Conservation (phyloP, 1,139 yeast genomes). For the Candida sp. region DNA sequence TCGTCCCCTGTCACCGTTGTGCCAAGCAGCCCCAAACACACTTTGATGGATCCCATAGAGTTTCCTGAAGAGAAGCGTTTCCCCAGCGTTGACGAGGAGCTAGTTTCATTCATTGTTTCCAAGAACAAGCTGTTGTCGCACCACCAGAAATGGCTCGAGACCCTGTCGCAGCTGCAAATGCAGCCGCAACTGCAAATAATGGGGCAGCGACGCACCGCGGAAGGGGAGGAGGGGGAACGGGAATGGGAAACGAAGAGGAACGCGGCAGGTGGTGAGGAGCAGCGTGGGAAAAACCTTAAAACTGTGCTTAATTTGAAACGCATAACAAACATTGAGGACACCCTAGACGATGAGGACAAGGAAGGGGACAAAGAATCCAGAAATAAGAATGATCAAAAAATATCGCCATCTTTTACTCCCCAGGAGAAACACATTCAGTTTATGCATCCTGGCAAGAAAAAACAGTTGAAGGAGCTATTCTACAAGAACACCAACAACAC, state of each 20-base stretch:
- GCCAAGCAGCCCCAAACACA: not conserved
- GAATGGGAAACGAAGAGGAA: not conserved
- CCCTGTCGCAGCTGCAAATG: not conserved
- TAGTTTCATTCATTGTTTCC: slow-evolving; percentile 2
- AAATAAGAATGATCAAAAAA: not conserved
- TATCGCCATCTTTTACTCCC: not conserved
- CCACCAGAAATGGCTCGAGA: not conserved
- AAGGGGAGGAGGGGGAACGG: not conserved
- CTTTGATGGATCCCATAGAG: not conserved
- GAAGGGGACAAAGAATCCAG: not conserved
- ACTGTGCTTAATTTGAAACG: not conserved
- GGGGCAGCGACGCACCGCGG: no score
- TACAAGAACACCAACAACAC: not conserved
- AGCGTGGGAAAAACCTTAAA: not conserved
- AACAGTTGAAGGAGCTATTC: slow-evolving; percentile 1
- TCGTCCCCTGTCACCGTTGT: not conserved
- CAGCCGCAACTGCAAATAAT: not conserved
- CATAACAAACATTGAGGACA: slow-evolving; percentile 7
- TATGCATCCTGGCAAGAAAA: slow-evolving; percentile 2
- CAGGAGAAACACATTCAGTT: not conserved
- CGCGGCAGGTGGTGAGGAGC: not conserved
- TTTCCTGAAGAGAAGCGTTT: not conserved
- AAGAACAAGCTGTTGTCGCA: slow-evolving; percentile 4
- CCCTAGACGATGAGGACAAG: slow-evolving; percentile 3
- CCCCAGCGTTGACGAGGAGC: not conserved